Evolutionary conservation across 371 early-diverging fungal genomes (phyloP).

Genomic region (Rhizopus delemar): DNA sequence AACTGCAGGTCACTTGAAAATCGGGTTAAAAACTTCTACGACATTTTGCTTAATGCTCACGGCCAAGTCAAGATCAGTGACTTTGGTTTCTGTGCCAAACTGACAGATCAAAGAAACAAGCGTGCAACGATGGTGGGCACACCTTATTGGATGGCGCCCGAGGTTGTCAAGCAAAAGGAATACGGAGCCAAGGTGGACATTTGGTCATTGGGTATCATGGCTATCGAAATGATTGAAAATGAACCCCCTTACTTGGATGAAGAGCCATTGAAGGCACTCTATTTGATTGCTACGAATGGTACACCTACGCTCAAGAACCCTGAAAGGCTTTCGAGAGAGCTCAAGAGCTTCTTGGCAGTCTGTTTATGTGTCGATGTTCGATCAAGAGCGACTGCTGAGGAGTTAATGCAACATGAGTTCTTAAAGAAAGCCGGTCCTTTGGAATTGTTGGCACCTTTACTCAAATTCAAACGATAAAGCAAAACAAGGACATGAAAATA

Average conservation of each 20-base stretch:
- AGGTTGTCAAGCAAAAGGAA: conserved; percentile 87
- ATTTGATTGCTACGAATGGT: conserved; percentile 95
- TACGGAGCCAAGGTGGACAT: conserved; percentile 91
- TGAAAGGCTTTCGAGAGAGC: conserved; percentile 72
- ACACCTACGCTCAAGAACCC: conserved; percentile 92
- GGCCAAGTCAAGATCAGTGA: conserved; percentile 90
- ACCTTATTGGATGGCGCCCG: conserved; percentile 93
- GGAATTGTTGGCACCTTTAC: conserved; percentile 53
- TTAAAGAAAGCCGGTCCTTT: conserved; percentile 62
- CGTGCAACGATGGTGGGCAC: conserved; percentile 98
- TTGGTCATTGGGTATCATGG: conserved; percentile 94
- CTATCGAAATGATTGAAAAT: conserved; percentile 97
- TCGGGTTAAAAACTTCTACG: conserved; percentile 96
- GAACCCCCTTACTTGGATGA: conserved; percentile 97
- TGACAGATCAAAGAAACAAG: conserved; percentile 81
- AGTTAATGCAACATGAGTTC: conserved; percentile 81
- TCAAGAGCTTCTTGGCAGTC: conserved; percentile 85
- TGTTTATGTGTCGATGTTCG: conserved; percentile 89
- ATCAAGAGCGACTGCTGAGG: conserved; percentile 81
- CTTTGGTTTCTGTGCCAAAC: conserved; percentile 96
- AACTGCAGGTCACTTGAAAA: conserved; percentile 21
- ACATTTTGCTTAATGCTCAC: conserved; percentile 80
- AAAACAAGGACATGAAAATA: conserved; percentile 1
- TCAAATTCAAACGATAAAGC: conserved; percentile 43
- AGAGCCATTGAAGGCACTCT: conserved; percentile 91